Evolutionary conservation across 2,329 filamentous ascomycete species (phyloP).

Genomic region (Fusarium staphyleae): DNA sequence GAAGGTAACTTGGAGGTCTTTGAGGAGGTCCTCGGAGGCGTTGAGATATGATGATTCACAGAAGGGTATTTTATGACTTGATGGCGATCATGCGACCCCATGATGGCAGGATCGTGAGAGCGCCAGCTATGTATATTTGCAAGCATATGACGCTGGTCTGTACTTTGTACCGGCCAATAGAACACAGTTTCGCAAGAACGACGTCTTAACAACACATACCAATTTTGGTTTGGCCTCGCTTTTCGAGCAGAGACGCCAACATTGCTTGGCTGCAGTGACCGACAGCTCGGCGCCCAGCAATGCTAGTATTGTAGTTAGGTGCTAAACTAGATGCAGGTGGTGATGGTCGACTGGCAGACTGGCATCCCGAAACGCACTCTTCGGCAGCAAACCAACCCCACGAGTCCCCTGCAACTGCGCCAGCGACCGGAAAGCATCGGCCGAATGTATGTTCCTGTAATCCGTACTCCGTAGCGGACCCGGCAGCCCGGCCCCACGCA

Average conservation of each 20-base stretch:
- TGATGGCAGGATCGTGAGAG: background rate
- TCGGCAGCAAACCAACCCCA: too few species aligned
- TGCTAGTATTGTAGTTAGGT: background rate
- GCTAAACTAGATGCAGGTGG: background rate
- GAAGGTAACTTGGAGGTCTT: slow-evolving; percentile 61
- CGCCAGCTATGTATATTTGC: background rate
- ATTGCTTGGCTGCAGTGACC: too few species aligned
- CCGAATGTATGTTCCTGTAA: too few species aligned
- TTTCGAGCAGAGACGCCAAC: too few species aligned
- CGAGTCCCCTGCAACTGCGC: background rate
- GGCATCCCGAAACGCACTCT: background rate
- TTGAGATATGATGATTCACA: slow-evolving; percentile 38
- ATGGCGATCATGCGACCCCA: background rate
- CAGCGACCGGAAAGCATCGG: background rate
- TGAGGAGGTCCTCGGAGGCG: slow-evolving; percentile 50
- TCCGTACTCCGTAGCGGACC: background rate
- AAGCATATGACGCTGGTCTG: too few species aligned
- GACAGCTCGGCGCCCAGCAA: too few species aligned
- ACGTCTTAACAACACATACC: too few species aligned
- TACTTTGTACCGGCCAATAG: too few species aligned
- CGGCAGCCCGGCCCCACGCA: slow-evolving; percentile 4
- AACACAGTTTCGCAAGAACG: too few species aligned
- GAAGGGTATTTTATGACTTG: background rate
- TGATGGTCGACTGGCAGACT: background rate
- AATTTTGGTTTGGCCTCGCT: too few species aligned